phyloP scores from a whole-genome alignment of 176 grass and related monocot species.

The Triticum urartu region DNA sequence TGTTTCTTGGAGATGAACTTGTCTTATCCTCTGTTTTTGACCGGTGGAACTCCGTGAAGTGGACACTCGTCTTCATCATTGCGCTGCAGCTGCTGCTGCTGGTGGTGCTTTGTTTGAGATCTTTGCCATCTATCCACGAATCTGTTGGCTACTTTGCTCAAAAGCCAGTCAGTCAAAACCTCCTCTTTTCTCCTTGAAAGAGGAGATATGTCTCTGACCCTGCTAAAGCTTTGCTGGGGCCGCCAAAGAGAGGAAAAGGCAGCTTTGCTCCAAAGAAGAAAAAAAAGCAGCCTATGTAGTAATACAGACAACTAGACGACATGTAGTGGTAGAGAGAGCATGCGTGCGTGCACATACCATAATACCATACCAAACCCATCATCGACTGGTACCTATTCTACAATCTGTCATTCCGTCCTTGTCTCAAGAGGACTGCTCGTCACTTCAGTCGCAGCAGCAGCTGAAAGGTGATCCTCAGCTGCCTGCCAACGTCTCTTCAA shows the following conservation, averaged over 20 bases:
- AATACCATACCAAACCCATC: background rate
- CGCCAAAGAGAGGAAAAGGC: background rate
- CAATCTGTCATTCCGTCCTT: background rate
- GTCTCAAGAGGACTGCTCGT: background rate
- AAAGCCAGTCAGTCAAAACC: slow-evolving; percentile 10
- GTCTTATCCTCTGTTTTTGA: too few species aligned
- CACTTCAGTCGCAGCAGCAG: background rate
- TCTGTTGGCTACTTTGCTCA: background rate
- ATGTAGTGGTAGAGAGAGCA: background rate
- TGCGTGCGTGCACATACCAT: background rate
- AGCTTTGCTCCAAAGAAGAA: background rate
- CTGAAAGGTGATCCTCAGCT: background rate
- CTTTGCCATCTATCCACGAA: background rate
- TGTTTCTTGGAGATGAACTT: too few species aligned
- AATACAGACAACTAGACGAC: too few species aligned
- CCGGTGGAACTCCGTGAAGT: too few species aligned
- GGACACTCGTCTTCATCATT: background rate
- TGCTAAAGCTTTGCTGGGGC: too few species aligned
- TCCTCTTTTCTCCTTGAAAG: background rate
- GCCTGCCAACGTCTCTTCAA: background rate
- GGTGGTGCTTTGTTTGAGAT: background rate
- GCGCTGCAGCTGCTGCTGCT: too few species aligned
- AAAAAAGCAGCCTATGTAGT: too few species aligned
- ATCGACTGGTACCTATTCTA: background rate
- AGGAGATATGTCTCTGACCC: background rate